Base-by-base conservation (phyloP, 768 basidiomycete species). In the Hericium alpestre region DNA sequence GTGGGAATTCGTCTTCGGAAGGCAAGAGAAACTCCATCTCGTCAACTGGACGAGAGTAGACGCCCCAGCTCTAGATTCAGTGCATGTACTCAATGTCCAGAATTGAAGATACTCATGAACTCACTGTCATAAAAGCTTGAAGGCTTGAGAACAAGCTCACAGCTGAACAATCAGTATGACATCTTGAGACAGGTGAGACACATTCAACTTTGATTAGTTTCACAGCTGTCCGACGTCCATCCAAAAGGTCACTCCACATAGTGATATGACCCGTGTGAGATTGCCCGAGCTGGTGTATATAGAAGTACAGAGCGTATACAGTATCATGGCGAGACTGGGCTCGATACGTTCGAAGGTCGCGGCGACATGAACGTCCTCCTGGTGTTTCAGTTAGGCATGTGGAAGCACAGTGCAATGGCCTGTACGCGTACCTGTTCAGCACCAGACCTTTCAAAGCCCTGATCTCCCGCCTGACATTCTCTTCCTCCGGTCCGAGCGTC, bases 381-480 rank as follows among this genome's bases (percentile, higher is more conserved):
- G 54, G 9, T 3, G 47, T 2, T 18, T 40, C 52, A 16, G 15
- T 50, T 49, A 62, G 50, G 64, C 23, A 43, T 15, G 38, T 12
- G 15, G 18, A 22, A n/a, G n/a, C 22, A 27, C 25, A 18, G 10
- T 41, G 12, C 53, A 41, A 18, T 11, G n/a, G 8, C 16, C 13
- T 18, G 13, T 2, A 27, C 22, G 73, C 76, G 61, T 64, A 81
- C 82, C 89, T 73, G 66, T 87, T 91, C 47, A 91, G 72, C 50
- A 87, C 86, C 20, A 90, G 76, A 9, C 88, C 87, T 64, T 90
- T 91, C 64, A 91, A 69, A 12, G 86, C 83, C 56, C 86, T 75
- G 48, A 91, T 85, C 65, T 91, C 89, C 58, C 81, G 76, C 57
- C 79, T 77, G 12, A 90, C 66, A 56, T 89, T 87, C 61, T 90